A percentile compares a stretch with the other conserved stretches of the same genome.
phyloP scores from a whole-genome alignment of 2,329 filamentous ascomycete species.

The Ascocoryne sarcoides region DNA sequence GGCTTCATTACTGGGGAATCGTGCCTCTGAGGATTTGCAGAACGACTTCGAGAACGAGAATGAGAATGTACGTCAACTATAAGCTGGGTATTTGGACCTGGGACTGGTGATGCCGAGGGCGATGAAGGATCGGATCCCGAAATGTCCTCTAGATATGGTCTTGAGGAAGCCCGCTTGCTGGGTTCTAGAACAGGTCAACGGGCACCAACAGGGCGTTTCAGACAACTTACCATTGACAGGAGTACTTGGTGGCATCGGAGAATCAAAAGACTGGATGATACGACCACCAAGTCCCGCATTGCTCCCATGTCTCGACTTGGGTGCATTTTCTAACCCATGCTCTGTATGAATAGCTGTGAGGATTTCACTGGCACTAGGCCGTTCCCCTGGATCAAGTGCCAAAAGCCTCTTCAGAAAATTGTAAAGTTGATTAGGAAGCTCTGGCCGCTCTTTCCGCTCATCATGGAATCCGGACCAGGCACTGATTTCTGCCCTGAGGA shows the following conservation, averaged over 20 bases:
- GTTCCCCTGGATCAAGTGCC: slow-evolving; percentile 63
- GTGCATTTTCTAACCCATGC: slow-evolving; percentile 24
- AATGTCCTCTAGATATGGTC: slow-evolving; percentile 25
- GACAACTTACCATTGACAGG: slow-evolving; percentile 23
- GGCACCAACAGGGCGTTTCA: no score
- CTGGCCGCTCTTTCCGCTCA: slow-evolving; percentile 63
- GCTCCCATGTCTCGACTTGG: slow-evolving; percentile 20
- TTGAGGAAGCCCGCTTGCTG: slow-evolving; percentile 19
- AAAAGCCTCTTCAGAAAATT: slow-evolving; percentile 73
- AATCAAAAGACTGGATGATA: slow-evolving; percentile 27
- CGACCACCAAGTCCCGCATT: slow-evolving; percentile 19
- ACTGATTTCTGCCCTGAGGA: slow-evolving; percentile 75
- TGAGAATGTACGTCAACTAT: slow-evolving; percentile 13
- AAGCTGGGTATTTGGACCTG: slow-evolving; percentile 13
- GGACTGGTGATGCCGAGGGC: slow-evolving; percentile 13
- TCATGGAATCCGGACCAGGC: slow-evolving; percentile 82
- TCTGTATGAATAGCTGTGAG: slow-evolving; percentile 36
- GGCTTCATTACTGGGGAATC: not conserved
- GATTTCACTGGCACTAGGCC: slow-evolving; percentile 82
- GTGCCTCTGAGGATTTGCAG: not conserved
- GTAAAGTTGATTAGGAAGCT: slow-evolving; percentile 81
- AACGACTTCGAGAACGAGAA: slow-evolving; percentile 3
- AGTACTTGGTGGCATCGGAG: slow-evolving; percentile 22
- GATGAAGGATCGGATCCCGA: slow-evolving; percentile 13
- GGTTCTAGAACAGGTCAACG: no score